Base-by-base conservation (phyloP, 139 green algal species). In the Chlorella ohadii region DNA sequence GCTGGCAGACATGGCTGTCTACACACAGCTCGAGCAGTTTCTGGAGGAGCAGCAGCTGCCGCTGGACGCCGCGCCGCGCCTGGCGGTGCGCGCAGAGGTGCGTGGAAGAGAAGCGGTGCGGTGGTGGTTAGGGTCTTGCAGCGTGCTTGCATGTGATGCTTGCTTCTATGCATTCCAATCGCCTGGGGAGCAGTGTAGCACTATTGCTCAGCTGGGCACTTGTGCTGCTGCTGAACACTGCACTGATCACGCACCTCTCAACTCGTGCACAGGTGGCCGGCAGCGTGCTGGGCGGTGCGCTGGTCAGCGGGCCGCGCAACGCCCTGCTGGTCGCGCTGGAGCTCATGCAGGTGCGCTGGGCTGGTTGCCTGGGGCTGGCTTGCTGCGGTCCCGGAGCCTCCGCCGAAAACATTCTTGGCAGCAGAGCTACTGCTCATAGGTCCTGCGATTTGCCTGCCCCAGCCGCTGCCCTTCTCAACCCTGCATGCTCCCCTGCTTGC, bases 71-170 rank as follows among this genome's bases (percentile, higher is more conserved):
- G 27, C 51, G 51, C n/a, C 68, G 11, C 44, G 78, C 27, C 38
- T 88, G 56, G 85, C 85, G 4, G 68, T 85, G 22, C 67, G 85
- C 2, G 76, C 67, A 20, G 82, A 86, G 73, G 75, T 55, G 25
- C 33, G 75, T 23, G 4, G 17, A 74, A 13, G 17, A 2, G 23
- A 16, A 9, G 16, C 13, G 23, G 28, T 0, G 25, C 2, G n/a
- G 23, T 31, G 11, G 15, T 27, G 65, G 65, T 27, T 6, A 13
- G 6, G 31, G 16, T 31, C 5, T 31, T 33, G 44, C 2, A 33
- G 16, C 1, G 64, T 38, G 28, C n/a, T 23, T 12, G 27, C 65
- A 59, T 9, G 22, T 59, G 51, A 51, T 51, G n/a, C n/a, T n/a
- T n/a, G n/a, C n/a, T n/a, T n/a, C n/a, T n/a, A n/a, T n/a, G n/a